Conservation (phyloP, 208 protist species). For the Tritrichomonas musculus region DNA sequence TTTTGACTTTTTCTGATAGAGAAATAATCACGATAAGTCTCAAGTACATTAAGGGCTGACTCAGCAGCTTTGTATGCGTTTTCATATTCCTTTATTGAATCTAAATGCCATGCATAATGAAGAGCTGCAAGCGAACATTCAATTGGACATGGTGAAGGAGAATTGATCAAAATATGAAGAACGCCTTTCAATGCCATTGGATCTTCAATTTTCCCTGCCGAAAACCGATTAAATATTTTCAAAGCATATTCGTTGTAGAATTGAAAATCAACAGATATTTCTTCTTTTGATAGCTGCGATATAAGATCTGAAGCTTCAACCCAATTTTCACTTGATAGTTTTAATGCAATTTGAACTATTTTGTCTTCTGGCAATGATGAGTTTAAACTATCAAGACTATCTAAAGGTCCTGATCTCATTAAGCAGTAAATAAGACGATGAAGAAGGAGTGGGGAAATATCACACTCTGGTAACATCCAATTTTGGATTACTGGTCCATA, state of each 20-base stretch:
- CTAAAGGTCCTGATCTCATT: background rate
- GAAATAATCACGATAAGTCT: background rate
- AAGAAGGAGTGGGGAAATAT: background rate
- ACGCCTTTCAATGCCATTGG: background rate
- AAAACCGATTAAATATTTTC: background rate
- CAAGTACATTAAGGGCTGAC: background rate
- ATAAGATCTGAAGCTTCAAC: background rate
- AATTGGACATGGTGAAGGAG: background rate
- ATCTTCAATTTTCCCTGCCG: background rate
- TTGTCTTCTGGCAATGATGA: background rate
- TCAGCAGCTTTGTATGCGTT: background rate
- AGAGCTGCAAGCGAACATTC: background rate
- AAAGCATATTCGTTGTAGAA: background rate
- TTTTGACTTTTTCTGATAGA: background rate
- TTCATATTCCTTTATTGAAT: background rate
- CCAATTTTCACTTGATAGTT: background rate
- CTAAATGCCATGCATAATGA: background rate
- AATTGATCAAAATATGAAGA: background rate
- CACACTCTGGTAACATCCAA: background rate
- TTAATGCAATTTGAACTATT: background rate
- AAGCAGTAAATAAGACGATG: constrained; percentile 2
- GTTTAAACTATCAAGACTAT: background rate
- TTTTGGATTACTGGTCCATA: background rate
- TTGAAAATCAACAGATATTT: constrained; percentile 7
- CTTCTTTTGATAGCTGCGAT: background rate